Conservation (phyloP, 2,329 filamentous ascomycete species). For the Geoglossum cookeanum region DNA sequence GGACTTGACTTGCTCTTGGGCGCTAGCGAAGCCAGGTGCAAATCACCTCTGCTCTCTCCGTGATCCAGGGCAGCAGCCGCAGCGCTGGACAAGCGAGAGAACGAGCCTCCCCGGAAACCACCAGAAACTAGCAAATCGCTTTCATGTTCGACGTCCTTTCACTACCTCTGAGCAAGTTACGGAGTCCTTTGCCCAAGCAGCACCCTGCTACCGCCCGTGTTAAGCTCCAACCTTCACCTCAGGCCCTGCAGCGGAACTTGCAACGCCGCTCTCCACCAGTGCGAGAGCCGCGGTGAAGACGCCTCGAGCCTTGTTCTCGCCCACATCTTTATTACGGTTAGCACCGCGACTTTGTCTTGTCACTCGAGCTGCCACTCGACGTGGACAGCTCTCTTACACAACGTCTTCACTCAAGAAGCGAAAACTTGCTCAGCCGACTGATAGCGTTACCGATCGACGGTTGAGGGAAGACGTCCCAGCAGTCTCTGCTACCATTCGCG, state of each 20-base stretch:
- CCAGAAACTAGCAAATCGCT: neutral
- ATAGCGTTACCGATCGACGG: slow-evolving; percentile 13
- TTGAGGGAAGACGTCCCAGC: slow-evolving; percentile 13
- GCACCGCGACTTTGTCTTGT: neutral
- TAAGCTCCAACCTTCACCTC: neutral
- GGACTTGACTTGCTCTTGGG: too few species aligned
- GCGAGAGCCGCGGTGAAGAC: neutral
- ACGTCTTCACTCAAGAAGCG: slow-evolving; percentile 31
- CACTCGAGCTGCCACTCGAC: slow-evolving; percentile 4
- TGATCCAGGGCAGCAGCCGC: neutral
- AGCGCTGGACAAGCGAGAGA: neutral
- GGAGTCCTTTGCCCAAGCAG: neutral
- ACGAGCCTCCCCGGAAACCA: neutral
- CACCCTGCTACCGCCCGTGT: neutral
- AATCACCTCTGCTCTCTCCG: too few species aligned
- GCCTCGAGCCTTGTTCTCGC: neutral
- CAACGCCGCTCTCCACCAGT: neutral
- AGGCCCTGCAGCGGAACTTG: neutral
- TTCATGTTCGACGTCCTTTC: neutral
- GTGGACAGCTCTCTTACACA: slow-evolving; percentile 23
- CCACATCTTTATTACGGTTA: neutral
- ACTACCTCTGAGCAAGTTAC: neutral
- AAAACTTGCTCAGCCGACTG: slow-evolving; percentile 26
- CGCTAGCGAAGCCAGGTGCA: neutral
- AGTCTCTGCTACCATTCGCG: slow-evolving; percentile 18